Percentiles rank a stretch among this genome's conserved stretches.
Conservation (phyloP, 805 yeast species). For the Alloascoidea hylecoeti region DNA sequence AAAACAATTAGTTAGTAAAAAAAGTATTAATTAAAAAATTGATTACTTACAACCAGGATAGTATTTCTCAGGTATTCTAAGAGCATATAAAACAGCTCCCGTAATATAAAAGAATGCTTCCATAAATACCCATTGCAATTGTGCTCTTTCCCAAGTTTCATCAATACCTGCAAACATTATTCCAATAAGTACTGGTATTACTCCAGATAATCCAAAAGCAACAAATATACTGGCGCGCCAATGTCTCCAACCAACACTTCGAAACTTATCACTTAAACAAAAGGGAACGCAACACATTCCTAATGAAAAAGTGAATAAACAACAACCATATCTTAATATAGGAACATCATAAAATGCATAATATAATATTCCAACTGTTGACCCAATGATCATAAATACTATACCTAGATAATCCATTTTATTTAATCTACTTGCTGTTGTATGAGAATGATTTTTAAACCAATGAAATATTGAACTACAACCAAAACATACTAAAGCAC, state of each 20-base stretch:
- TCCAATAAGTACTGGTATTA: constrained; percentile 53
- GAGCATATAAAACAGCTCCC: constrained; percentile 74
- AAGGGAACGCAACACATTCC: constrained; percentile 51
- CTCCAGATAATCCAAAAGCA: constrained; percentile 65
- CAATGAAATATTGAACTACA: constrained; percentile 58
- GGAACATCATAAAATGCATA: constrained; percentile 27
- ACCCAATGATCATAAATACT: constrained; percentile 49
- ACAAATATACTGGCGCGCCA: constrained; percentile 70
- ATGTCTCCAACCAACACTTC: constrained; percentile 61
- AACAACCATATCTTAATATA: constrained; percentile 14
- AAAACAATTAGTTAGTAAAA: constrained; percentile 12
- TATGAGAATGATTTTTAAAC: constrained; percentile 49
- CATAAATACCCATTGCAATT: constrained; percentile 42
- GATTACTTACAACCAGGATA: constrained; percentile 46
- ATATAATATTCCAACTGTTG: constrained; percentile 36
- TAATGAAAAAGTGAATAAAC: constrained; percentile 33
- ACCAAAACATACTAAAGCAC: constrained; percentile 44
- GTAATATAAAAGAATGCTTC: constrained; percentile 67
- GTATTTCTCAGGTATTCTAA: constrained; percentile 62
- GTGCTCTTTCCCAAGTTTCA: constrained; percentile 35
- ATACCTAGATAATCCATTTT: constrained; percentile 69
- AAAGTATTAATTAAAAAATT: not conserved
- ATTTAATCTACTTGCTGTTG: constrained; percentile 42
- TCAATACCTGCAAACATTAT: constrained; percentile 29
- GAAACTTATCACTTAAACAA: constrained; percentile 51